phyloP scores from a whole-genome alignment of 805 yeast species.

The Candida coleopterorum region DNA sequence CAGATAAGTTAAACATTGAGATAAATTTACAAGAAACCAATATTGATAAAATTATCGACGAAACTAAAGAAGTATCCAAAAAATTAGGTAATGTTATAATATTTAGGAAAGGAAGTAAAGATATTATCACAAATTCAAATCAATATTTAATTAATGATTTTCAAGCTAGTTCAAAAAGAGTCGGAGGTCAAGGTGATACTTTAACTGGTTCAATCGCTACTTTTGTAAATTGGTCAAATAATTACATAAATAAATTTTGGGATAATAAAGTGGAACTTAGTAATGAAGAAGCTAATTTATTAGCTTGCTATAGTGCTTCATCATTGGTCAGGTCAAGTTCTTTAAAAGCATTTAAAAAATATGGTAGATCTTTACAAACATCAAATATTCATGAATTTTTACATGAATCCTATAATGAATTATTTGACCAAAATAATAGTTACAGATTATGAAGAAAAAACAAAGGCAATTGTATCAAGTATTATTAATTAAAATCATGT shows the following conservation, averaged over 20 bases:
- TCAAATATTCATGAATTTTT: slow-evolving; percentile 70
- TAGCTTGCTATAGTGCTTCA: slow-evolving; percentile 72
- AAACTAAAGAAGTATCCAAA: slow-evolving; percentile 42
- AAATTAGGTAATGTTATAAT: slow-evolving; percentile 53
- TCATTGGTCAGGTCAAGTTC: slow-evolving; percentile 64
- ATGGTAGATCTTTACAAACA: slow-evolving; percentile 81
- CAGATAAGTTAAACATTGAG: slow-evolving; percentile 41
- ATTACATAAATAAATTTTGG: slow-evolving; percentile 61
- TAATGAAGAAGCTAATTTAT: slow-evolving; percentile 29
- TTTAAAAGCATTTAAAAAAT: slow-evolving; percentile 53
- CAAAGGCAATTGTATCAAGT: no score
- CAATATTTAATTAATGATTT: slow-evolving; percentile 38
- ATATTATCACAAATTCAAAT: slow-evolving; percentile 54
- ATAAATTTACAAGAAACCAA: slow-evolving; percentile 17
- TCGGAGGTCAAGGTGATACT: slow-evolving; percentile 97
- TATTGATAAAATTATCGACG: slow-evolving; percentile 17
- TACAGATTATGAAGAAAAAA: no score
- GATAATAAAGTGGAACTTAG: slow-evolving; percentile 24
- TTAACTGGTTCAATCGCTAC: slow-evolving; percentile 83
- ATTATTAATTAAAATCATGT: no score
- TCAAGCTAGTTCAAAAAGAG: slow-evolving; percentile 71
- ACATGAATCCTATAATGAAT: slow-evolving; percentile 53
- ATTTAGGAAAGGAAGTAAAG: slow-evolving; percentile 70
- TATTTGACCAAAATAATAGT: slow-evolving; percentile 18
- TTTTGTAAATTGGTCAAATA: slow-evolving; percentile 71